A percentile compares a stretch with the other conserved stretches of the same genome.
phyloP scores from a whole-genome alignment of 2,329 filamentous ascomycete genomes.

The Alternaria sp. region DNA sequence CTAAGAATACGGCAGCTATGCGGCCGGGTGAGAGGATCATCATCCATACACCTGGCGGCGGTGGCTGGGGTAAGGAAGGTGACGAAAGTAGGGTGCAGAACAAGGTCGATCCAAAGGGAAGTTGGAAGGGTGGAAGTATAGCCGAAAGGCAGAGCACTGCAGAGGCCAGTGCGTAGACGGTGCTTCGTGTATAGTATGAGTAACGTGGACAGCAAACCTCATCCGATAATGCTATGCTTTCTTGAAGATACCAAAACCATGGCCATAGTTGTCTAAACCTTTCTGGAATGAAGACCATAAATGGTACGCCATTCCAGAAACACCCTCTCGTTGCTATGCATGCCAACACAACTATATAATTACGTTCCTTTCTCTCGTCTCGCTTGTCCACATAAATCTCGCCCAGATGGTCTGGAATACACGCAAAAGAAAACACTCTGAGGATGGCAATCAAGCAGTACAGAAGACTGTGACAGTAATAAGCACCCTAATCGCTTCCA shows the following conservation, averaged over 20 bases:
- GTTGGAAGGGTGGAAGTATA: constrained; percentile 69
- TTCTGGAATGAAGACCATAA: background rate
- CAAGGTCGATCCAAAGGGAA: constrained; percentile 66
- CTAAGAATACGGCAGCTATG: constrained; percentile 83
- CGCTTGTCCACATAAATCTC: no score
- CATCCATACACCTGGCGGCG: constrained; percentile 79
- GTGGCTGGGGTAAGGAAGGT: constrained; percentile 75
- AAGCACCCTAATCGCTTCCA: background rate
- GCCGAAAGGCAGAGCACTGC: constrained; percentile 64
- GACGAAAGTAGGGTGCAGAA: constrained; percentile 62
- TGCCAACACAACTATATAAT: no score
- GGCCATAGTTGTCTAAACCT: background rate
- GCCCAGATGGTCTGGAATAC: no score
- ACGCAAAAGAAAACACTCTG: no score
- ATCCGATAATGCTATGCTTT: background rate
- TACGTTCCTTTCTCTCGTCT: no score
- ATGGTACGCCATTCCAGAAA: no score
- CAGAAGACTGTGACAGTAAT: no score
- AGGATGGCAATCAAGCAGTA: no score
- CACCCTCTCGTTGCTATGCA: no score
- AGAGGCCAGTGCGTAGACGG: constrained; percentile 50
- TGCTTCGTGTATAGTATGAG: background rate
- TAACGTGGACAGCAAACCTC: background rate
- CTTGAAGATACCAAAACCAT: background rate
- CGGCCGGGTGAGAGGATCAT: constrained; percentile 80